A percentile compares a stretch with the other conserved stretches of the same genome.
Evolutionary conservation across 2,329 filamentous ascomycete species (phyloP).

Genomic region (Madurella fahalii): DNA sequence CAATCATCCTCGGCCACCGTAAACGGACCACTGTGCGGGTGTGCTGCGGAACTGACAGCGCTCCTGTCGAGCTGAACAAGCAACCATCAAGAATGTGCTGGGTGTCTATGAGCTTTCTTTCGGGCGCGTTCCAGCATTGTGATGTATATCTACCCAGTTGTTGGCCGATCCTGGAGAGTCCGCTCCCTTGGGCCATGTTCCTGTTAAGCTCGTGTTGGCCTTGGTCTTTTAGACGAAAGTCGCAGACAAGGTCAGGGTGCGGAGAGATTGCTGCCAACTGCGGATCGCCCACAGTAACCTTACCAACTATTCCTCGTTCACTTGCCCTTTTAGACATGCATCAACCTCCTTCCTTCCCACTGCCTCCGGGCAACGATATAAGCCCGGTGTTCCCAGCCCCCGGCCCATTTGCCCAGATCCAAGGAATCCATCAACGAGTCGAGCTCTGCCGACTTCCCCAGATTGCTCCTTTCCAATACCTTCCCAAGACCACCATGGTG

Average conservation of each 20-base stretch:
- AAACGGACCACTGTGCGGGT: conserved; percentile 17
- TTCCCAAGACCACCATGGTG: conserved; percentile 17
- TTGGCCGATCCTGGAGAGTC: background rate
- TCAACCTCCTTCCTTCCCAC: background rate
- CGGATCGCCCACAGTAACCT: background rate
- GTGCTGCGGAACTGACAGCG: background rate
- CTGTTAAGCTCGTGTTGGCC: conserved; percentile 6
- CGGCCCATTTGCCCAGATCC: background rate
- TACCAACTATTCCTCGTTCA: background rate
- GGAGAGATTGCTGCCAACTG: conserved; percentile 1
- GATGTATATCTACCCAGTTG: background rate
- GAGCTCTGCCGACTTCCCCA: background rate
- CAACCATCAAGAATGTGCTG: background rate
- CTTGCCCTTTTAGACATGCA: conserved; percentile 1
- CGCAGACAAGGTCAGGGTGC: conserved; percentile 2
- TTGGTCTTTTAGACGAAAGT: conserved; percentile 3
- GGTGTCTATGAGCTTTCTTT: conserved; percentile 1
- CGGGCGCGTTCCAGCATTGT: background rate
- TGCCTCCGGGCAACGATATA: conserved; percentile 3
- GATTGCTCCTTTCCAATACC: background rate
- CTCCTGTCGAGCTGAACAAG: conserved; percentile 3
- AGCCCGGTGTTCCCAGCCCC: background rate
- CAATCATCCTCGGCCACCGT: conserved; percentile 9
- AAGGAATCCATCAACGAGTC: background rate
- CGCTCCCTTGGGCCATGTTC: background rate